These are phyloP conservation scores for Mimosa pudica DNA, from an alignment of 306 rosid species.

Conservation along the genomic window DNA sequence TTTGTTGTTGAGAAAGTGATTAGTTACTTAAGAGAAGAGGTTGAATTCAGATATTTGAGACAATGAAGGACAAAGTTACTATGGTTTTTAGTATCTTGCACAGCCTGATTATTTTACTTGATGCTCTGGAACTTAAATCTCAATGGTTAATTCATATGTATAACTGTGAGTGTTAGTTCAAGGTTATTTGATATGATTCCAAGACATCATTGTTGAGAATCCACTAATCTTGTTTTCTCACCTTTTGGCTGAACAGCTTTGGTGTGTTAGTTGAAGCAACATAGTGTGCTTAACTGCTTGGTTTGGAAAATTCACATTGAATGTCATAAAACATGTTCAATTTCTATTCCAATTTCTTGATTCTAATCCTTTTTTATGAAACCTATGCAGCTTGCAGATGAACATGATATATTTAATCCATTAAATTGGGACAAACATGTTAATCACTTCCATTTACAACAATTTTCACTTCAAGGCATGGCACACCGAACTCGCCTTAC, in stretches of 20 bases:
- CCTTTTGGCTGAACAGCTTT: neutral
- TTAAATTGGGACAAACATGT: slow-evolving; percentile 45
- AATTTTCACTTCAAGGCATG: slow-evolving; percentile 43
- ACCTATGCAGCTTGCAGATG: slow-evolving; percentile 63
- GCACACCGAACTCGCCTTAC: slow-evolving; percentile 44
- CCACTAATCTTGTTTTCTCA: slow-evolving; percentile 23
- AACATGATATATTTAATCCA: slow-evolving; percentile 35
- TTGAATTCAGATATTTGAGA: neutral
- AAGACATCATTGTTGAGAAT: slow-evolving; percentile 2
- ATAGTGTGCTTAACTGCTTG: neutral
- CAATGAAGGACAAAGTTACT: slow-evolving; percentile 1
- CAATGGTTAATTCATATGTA: neutral
- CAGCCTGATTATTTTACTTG: neutral
- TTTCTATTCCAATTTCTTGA: slow-evolving; percentile 1
- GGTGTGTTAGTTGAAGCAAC: neutral
- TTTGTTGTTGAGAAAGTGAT: neutral
- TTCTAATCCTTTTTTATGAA: slow-evolving; percentile 24
- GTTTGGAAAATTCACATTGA: slow-evolving; percentile 15
- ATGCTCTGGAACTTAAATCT: neutral
- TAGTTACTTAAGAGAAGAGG: neutral
- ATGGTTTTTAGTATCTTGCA: neutral
- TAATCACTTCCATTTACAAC: slow-evolving; percentile 24
- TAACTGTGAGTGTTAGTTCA: neutral
- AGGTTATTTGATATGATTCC: neutral
- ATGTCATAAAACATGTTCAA: slow-evolving; percentile 2